Conservation (phyloP, 257 asterid genomes). For the Henckelia pumila region DNA sequence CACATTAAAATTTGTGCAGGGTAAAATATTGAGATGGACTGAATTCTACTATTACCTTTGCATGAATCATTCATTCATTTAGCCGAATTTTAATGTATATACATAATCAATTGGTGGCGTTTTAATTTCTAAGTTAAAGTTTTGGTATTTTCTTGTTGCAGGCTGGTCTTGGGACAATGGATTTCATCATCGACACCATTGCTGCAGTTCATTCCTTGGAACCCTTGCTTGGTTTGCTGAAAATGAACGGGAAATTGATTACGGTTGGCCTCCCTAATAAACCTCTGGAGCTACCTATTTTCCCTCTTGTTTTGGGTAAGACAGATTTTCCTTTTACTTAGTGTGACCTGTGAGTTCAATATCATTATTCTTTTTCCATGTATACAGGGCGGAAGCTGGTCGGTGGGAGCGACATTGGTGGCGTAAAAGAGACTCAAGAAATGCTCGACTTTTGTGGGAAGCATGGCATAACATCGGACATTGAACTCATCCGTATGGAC, state of each 20-base stretch:
- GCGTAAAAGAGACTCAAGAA: conserved; percentile 67
- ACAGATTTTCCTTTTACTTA: too few species aligned
- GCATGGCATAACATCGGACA: conserved; percentile 52
- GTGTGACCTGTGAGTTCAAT: too few species aligned
- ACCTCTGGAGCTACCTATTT: conserved; percentile 59
- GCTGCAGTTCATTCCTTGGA: conserved; percentile 52
- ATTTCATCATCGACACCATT: conserved; percentile 57
- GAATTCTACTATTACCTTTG: background rate
- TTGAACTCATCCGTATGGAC: conserved; percentile 49
- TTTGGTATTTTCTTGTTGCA: conserved; percentile 21
- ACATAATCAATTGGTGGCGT: too few species aligned
- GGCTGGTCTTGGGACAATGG: conserved; percentile 61
- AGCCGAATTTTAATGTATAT: too few species aligned
- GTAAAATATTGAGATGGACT: background rate
- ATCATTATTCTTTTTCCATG: background rate
- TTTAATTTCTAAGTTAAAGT: too few species aligned
- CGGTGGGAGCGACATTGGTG: conserved; percentile 61
- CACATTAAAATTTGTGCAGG: background rate
- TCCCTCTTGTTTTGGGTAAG: conserved; percentile 59
- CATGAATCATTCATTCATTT: too few species aligned
- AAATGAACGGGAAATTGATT: conserved; percentile 57
- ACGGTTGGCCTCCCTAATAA: conserved; percentile 57
- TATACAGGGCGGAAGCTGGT: conserved; percentile 54
- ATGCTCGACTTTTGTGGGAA: conserved; percentile 63
- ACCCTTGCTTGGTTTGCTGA: conserved; percentile 48